Conservation (phyloP, 1,284 basidiomycete species). For the Gymnopus androsaceus region DNA sequence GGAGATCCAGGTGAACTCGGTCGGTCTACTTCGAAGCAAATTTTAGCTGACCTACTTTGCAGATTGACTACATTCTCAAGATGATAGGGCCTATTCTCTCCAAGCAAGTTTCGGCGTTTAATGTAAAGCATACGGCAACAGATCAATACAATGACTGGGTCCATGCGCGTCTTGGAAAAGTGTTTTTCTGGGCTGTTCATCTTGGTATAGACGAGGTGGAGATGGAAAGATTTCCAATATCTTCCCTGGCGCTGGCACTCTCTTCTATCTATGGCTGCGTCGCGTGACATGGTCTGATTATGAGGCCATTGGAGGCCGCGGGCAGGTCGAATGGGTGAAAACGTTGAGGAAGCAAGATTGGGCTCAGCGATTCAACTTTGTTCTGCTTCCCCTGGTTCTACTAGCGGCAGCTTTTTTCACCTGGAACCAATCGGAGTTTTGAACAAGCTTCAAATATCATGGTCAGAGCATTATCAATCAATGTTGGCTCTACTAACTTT, state of each 20-base stretch:
- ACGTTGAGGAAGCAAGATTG: too few relatives aligned
- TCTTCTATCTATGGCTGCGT: conserved; percentile 36
- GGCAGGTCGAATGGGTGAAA: too few relatives aligned
- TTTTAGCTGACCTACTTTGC: background rate
- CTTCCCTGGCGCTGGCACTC: conserved; percentile 38
- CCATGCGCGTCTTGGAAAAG: conserved; percentile 35
- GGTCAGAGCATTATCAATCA: too few relatives aligned
- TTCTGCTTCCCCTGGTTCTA: too few relatives aligned
- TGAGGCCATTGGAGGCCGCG: too few relatives aligned
- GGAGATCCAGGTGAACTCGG: conserved; percentile 40
- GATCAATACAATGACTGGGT: conserved; percentile 43
- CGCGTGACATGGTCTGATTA: conserved; percentile 34
- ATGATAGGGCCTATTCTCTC: conserved; percentile 40
- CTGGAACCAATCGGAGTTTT: too few relatives aligned
- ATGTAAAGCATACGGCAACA: conserved; percentile 35
- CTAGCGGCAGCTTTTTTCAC: too few relatives aligned
- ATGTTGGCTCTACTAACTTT: too few relatives aligned
- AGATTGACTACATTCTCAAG: conserved; percentile 30
- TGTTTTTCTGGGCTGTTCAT: conserved; percentile 39
- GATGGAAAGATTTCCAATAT: conserved; percentile 35
- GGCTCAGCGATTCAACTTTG: too few relatives aligned
- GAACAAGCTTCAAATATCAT: too few relatives aligned
- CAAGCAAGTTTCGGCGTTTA: conserved; percentile 31
- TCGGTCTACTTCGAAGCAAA: background rate
- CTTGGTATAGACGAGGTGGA: conserved; percentile 40